Evolutionary conservation across 225 moss, liverwort and hornwort species (phyloP), one percentile per base, ranked within the genome.

Genomic region (Physcomitrium patens): DNA sequence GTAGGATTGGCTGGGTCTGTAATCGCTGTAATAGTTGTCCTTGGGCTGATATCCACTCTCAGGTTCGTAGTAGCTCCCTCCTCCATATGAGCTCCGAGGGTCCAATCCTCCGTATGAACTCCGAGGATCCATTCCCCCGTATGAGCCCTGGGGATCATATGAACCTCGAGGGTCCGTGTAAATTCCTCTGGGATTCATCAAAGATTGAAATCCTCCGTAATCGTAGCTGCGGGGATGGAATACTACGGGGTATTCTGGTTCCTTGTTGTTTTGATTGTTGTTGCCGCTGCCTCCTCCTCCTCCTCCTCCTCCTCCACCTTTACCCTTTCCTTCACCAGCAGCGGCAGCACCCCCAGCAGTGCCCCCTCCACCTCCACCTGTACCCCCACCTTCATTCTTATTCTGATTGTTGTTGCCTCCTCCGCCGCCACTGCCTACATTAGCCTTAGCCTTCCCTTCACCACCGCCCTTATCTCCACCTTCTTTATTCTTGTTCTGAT

Each of bases 1-100:
- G 77, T 87, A 87, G 0, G 77, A 77, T 43, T 87, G 87, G 64
- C 87, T 87, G 48, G 87, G 87, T 71, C 71, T 62, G 68, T 87
- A 87, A 28, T 84, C 81, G 20, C 84, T 87, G 70, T 58, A 87
- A 54, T 87, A 87, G 27, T 79, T 78, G 2, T 76, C 41, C 70
- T 81, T 87, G 5, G 87, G 84, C 68, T 84, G 87, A 60, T 87
- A 84, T 8, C 67, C 76, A 19, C 76, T 78, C 31, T 87, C 83
- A 0, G 67, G 41, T 49, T 84, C 84, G 53, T 84, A 84, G 2
- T 62, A 37, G 5, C 65, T 57, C 6, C 74, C 77, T 55, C 74
- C 70, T 16, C 70, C 75, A 7, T 76, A 83, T 24, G 24, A 24
- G n/a, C 68, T 62, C 0, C 63, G 78, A 7, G 63, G 59, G 18